Conservation (phyloP, 2,329 filamentous ascomycete genomes). For the Xylariales sp. region DNA sequence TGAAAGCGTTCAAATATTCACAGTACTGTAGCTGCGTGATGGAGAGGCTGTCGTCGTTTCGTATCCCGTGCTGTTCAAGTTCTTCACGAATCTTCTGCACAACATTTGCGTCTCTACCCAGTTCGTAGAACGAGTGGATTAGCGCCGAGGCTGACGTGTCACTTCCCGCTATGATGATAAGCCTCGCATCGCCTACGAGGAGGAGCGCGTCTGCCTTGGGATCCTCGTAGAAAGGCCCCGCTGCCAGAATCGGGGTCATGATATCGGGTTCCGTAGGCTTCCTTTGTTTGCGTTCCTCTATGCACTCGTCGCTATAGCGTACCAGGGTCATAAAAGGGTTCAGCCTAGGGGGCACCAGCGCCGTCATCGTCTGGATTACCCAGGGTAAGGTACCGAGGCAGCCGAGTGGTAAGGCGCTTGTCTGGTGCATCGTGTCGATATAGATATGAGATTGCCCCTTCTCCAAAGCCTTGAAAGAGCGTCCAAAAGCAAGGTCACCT, state of each 20-base stretch:
- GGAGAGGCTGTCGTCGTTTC: slow-evolving; percentile 31
- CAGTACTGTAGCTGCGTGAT: slow-evolving; percentile 30
- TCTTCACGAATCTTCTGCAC: slow-evolving; percentile 30
- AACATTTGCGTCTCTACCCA: slow-evolving; percentile 24
- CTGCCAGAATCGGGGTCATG: slow-evolving; percentile 36
- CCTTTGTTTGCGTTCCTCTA: slow-evolving; percentile 36
- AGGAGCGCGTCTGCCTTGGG: slow-evolving; percentile 34
- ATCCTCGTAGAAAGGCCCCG: slow-evolving; percentile 33
- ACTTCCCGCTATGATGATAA: slow-evolving; percentile 38
- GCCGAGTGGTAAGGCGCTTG: slow-evolving; percentile 31
- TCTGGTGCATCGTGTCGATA: slow-evolving; percentile 39
- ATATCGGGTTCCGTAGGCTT: slow-evolving; percentile 36
- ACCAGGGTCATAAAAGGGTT: slow-evolving; percentile 36
- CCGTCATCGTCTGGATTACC: slow-evolving; percentile 35
- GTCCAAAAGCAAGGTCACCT: slow-evolving; percentile 40
- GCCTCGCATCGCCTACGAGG: slow-evolving; percentile 32
- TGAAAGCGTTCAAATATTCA: slow-evolving; percentile 36
- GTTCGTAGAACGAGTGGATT: slow-evolving; percentile 34
- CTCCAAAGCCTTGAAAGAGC: slow-evolving; percentile 35
- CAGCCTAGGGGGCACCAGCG: slow-evolving; percentile 30
- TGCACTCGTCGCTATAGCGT: slow-evolving; percentile 33
- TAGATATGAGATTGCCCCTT: slow-evolving; percentile 35
- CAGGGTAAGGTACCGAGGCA: slow-evolving; percentile 37
- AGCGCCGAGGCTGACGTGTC: slow-evolving; percentile 36
- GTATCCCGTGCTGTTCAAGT: slow-evolving; percentile 28